Evolutionary conservation across 805 yeast species (phyloP).

Genomic region (Millerozyma miso): DNA sequence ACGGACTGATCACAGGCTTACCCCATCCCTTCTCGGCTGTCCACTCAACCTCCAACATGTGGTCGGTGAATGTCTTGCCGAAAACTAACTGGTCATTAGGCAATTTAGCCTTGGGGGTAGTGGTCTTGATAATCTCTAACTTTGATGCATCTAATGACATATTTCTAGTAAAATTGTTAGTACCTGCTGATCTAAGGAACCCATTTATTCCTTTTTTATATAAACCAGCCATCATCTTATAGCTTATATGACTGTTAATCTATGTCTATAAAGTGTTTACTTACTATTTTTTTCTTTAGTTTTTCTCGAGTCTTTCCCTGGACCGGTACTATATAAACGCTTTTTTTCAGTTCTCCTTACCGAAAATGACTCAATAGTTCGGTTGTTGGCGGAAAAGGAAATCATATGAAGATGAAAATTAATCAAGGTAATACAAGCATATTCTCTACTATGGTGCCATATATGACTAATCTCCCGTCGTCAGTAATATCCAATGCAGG

Average conservation of each 20-base stretch:
- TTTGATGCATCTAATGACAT: conserved; percentile 34
- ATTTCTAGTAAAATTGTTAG: conserved; percentile 1
- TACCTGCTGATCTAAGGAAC: neutral
- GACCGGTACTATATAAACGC: neutral
- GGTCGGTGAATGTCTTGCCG: conserved; percentile 68
- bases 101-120: conserved; percentile 30
- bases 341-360: neutral
- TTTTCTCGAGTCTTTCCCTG: neutral
- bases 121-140: conserved; percentile 32
- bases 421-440: conserved; percentile 20
- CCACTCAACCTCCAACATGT: conserved; percentile 89
- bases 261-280: conserved; percentile 1
- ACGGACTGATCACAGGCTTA: conserved; percentile 83
- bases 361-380: neutral
- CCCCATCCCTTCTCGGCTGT: conserved; percentile 75
- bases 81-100: conserved; percentile 39
- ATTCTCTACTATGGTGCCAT: conserved; percentile 29
- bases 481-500: conserved; percentile 14
- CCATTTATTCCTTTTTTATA: neutral
- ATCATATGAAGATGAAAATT: neutral
- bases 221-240: neutral
- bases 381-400: conserved; percentile 3
- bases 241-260: neutral
- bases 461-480: conserved; percentile 21
- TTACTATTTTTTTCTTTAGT: neutral